Conservation (phyloP, 345 rosid species). For the Euphorbia pulcherrima region DNA sequence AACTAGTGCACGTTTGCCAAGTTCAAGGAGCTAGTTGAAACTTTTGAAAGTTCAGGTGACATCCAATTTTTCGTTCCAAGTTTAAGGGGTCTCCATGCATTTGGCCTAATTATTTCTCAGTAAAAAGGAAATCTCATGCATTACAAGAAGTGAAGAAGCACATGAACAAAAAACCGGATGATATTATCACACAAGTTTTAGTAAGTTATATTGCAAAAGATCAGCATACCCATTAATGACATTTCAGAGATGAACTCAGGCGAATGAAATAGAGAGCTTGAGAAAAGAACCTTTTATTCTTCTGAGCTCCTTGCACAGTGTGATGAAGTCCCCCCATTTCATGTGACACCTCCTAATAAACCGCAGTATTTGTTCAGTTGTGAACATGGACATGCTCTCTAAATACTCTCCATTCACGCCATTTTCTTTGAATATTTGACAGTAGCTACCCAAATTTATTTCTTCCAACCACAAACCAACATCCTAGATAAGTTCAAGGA, state of each 20-base stretch:
- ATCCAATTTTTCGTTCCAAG: too few species aligned
- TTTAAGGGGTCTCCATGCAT: too few species aligned
- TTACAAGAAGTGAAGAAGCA: neutral
- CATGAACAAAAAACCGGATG: neutral
- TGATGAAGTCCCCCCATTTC: slow-evolving; percentile 99
- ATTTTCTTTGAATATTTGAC: slow-evolving; percentile 81
- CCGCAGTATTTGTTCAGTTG: slow-evolving; percentile 93
- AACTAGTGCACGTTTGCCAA: too few species aligned
- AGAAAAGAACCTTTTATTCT: slow-evolving; percentile 71
- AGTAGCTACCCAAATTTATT: slow-evolving; percentile 82
- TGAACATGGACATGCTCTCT: slow-evolving; percentile 97
- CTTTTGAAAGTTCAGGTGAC: too few species aligned
- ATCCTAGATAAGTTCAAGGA: slow-evolving; percentile 44
- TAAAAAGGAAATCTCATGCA: neutral
- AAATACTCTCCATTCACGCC: slow-evolving; percentile 92
- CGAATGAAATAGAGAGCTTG: neutral
- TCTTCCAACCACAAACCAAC: slow-evolving; percentile 96
- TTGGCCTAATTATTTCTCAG: neutral
- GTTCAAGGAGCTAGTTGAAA: too few species aligned
- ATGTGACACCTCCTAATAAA: slow-evolving; percentile 97
- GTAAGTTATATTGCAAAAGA: neutral
- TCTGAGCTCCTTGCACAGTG: slow-evolving; percentile 93
- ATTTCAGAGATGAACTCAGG: neutral
- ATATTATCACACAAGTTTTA: neutral
- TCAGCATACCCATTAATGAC: neutral